Base-by-base conservation (phyloP, 2,329 filamentous ascomycete genomes). In the Colletotrichum australisinense region DNA sequence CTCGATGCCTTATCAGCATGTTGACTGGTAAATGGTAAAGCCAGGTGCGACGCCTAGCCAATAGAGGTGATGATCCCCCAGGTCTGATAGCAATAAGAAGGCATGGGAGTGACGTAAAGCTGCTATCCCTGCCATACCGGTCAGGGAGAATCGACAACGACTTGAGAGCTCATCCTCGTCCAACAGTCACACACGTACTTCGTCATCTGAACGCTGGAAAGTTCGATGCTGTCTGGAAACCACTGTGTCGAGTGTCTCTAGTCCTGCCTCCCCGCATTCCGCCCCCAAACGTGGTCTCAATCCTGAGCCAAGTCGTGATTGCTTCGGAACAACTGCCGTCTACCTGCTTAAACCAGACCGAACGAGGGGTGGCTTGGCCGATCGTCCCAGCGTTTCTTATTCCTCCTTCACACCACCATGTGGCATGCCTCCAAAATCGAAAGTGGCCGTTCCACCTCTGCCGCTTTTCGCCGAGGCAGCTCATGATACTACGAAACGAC, bases 51-150 rank as follows among this genome's bases (percentile, higher is more conserved):
- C 53, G 22, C 58, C 53, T 52, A 46, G 32, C 30, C 11, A 26
- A 62, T 30, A 32, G 59, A 57, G 69, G 64, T 38, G 58, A 53
- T 56, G 56, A 49, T 69, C 66, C 26, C 55, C 46, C 49, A 28
- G 38, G 46, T 52, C 60, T 49, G 66, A 56, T 60, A 49, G 35
- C 55, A 56, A 19, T 30, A 11, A 46, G 49, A 62, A n/a, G 19
- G 38, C 16, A 42, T 22, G 5, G 55, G 65, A 24, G 35, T 73
- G 70, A 70, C 60, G 70, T 56, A 73, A 62, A 70, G 49, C 56
- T 49, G 24, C 28, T 22, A 73, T 71, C 71, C 71, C 71, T 73
- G 67, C 67, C 49, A 49, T 69, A 49, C 58, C 65, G n/a, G 38
- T n/a, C 28, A 69, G 46, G 42, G 60, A 19, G 49, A 16, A 30